Evolutionary conservation across 1,284 basidiomycete species (phyloP), one percentile per base, ranked within the genome.

Genomic region (Cryptococcus amylolentus): DNA sequence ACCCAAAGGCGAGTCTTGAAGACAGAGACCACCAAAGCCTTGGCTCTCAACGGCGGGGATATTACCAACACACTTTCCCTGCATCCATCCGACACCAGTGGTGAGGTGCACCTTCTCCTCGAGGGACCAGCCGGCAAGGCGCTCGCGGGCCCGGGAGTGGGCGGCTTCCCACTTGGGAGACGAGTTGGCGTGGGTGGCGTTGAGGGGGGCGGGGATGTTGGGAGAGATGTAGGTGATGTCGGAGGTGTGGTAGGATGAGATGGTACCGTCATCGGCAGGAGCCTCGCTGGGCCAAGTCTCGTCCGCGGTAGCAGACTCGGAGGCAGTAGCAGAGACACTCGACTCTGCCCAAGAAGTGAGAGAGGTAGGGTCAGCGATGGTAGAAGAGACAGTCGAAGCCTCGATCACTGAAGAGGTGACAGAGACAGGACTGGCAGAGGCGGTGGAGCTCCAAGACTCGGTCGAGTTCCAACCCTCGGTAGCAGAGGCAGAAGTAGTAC

Each of bases 11-110:
- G 66, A 66, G 59, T 82, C 81, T 59, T 80, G 67, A 50, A 89
- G 77, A 69, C 88, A 91, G 27, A 89, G 78, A 0, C 87, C 87
- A 1, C 81, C 80, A 75, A 87, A 89, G 41, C 80, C 79, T 57
- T 86, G 83, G 2, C 81, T 79, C 0, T 83, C 78, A 45, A 89
- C 82, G 5, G 84, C 73, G 5, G 81, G 81, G 3, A 81, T 88
- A 71, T 88, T 88, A 9, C 87, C 87, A 44, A 87, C 82, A 64
- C 86, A 88, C 58, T 83, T 76, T 5, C 73, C 75, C 28, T 57
- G 63, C 61, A 63, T 55, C 77, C 76, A 78, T 40, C 77, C 76
- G 10, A 67, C 57, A 16, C 76, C 81, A 5, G 81, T 80, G 4
- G 76, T 78, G 41, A 82, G 63, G 38, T 69, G 65, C 54, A 79